A percentile compares a stretch with the other conserved stretches of the same genome.
Conservation (phyloP, 2,329 filamentous ascomycete genomes). For the Sporothrix dimorphospora region DNA sequence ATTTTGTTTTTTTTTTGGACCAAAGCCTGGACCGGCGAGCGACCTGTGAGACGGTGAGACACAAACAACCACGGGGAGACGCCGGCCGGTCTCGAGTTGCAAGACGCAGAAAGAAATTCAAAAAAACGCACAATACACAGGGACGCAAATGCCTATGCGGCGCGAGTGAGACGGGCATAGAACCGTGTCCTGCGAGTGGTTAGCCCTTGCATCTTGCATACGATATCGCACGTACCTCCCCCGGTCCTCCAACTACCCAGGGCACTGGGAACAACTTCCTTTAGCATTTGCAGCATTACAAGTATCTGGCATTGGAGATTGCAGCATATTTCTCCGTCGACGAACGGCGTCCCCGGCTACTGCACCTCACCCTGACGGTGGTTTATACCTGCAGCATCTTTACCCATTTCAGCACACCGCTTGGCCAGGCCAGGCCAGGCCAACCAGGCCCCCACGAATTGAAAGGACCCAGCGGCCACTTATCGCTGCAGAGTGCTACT, state of each 20-base stretch:
- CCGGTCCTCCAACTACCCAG: background rate
- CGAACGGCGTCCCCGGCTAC: background rate
- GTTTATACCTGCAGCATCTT: slow-evolving; percentile 9
- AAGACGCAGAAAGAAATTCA: background rate
- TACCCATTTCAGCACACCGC: slow-evolving; percentile 13
- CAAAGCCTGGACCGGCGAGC: background rate
- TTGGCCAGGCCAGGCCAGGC: slow-evolving; percentile 5
- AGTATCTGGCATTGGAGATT: slow-evolving; percentile 9
- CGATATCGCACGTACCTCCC: background rate
- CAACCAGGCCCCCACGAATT: slow-evolving; percentile 20
- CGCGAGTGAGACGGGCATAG: background rate
- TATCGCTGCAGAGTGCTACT: slow-evolving; percentile 17
- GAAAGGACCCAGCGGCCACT: slow-evolving; percentile 11
- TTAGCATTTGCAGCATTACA: background rate
- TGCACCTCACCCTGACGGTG: slow-evolving; percentile 10
- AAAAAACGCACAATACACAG: background rate
- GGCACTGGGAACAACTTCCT: background rate
- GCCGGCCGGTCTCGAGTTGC: background rate
- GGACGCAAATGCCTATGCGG: background rate
- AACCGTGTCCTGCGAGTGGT: slow-evolving; percentile 3
- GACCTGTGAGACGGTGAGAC: slow-evolving; percentile 8
- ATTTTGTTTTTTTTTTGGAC: background rate
- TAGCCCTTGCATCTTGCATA: slow-evolving; percentile 10
- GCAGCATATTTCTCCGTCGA: background rate
- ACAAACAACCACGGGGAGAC: background rate